A percentile compares a stretch with the other conserved stretches of the same genome.
Evolutionary conservation across 768 basidiomycete species (phyloP).

Genomic region (Tricholoma sp.): DNA sequence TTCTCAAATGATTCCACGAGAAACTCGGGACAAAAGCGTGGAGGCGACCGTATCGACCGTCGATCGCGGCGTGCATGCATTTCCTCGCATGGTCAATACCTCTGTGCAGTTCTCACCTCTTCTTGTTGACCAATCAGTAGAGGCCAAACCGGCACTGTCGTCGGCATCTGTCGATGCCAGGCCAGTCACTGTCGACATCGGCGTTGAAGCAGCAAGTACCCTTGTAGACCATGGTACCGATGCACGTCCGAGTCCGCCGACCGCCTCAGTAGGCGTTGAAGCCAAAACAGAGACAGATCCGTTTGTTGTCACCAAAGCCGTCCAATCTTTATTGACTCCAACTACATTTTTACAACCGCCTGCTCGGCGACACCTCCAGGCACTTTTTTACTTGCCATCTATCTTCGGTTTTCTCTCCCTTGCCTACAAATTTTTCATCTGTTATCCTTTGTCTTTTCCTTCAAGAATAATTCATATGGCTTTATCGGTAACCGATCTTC

Average conservation of each 20-base stretch:
- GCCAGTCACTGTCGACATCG: constrained; percentile 16
- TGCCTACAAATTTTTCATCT: constrained; percentile 42
- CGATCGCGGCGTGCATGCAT: constrained; percentile 28
- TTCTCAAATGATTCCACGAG: constrained; percentile 14
- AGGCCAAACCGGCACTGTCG: constrained; percentile 26
- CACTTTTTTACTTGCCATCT: constrained; percentile 32
- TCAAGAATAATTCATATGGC: constrained; percentile 28
- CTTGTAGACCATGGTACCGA: constrained; percentile 44
- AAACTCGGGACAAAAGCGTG: constrained; percentile 41
- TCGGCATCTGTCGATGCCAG: constrained; percentile 26
- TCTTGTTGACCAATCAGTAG: constrained; percentile 26
- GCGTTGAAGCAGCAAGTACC: constrained; percentile 13
- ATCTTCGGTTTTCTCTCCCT: constrained; percentile 40
- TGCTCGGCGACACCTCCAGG: constrained; percentile 13
- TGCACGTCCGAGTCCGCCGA: constrained; percentile 47
- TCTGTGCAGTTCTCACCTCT: constrained; percentile 33
- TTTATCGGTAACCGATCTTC: constrained; percentile 18
- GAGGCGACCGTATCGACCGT: constrained; percentile 35
- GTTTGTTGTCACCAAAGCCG: constrained; percentile 22
- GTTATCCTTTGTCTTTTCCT: constrained; percentile 47
- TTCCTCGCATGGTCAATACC: constrained; percentile 23
- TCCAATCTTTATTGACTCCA: constrained; percentile 26
- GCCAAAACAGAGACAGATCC: constrained; percentile 25
- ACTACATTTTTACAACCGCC: constrained; percentile 11
- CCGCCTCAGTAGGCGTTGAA: constrained; percentile 40